A percentile compares a stretch with the other conserved stretches of the same genome.
phyloP scores from a whole-genome alignment of 2,329 filamentous ascomycete species.

The Cytospora piceicola region DNA sequence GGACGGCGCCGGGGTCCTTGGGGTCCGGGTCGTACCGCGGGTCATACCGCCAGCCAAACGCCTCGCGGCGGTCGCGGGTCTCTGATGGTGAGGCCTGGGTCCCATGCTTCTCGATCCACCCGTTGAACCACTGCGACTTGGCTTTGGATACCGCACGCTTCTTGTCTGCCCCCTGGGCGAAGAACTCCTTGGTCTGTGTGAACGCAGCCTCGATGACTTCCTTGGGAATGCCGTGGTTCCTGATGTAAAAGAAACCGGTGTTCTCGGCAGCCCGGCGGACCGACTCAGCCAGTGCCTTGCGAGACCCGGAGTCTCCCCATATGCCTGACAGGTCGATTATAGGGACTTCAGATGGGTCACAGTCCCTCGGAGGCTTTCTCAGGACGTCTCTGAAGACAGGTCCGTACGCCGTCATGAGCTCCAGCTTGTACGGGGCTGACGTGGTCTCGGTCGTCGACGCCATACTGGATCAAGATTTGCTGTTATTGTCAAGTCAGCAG shows the following conservation, averaged over 20 bases:
- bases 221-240: conserved; percentile 47
- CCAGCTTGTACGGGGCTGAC: conserved; percentile 43
- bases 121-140: conserved; percentile 43
- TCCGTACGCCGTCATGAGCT: conserved; percentile 49
- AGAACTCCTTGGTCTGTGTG: conserved; percentile 36
- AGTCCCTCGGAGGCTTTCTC: conserved; percentile 45
- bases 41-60: conserved; percentile 44
- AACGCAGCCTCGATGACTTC: conserved; percentile 37
- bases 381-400: conserved; percentile 49
- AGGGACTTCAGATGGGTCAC: conserved; percentile 48
- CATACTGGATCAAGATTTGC: conserved; percentile 11
- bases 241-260: conserved; percentile 53
- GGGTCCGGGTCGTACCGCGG: conserved; percentile 47
- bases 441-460: conserved; percentile 30
- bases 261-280: conserved; percentile 47
- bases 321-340: conserved; percentile 48
- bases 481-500: neutral
- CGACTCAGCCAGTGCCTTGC: conserved; percentile 43
- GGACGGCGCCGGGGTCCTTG: conserved; percentile 37
- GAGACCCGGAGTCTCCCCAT: conserved; percentile 41
- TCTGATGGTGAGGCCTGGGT: conserved; percentile 38
- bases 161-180: conserved; percentile 37
- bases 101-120: conserved; percentile 38
- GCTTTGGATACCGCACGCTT: conserved; percentile 36
- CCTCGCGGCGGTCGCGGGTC: conserved; percentile 38